A percentile compares a stretch with the other conserved stretches of the same genome.
Evolutionary conservation across 495 filamentous ascomycete genomes (phyloP).

Genomic region (Margaritispora aquatica): DNA sequence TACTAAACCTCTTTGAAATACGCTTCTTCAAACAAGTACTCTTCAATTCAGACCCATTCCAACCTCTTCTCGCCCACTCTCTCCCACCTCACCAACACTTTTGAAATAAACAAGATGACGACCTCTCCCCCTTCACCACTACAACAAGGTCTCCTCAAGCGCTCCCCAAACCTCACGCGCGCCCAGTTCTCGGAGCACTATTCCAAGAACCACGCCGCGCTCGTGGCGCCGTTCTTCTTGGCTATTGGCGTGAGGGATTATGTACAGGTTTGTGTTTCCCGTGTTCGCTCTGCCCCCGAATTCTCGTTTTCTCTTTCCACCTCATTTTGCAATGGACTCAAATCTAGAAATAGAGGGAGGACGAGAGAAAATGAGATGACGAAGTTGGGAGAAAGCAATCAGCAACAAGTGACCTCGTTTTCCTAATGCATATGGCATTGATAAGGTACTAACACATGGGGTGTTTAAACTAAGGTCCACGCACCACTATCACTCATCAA

Average conservation of each 20-base stretch:
- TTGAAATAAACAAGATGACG: constrained; percentile 4
- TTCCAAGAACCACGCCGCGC: constrained; percentile 5
- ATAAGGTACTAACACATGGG: too few relatives aligned
- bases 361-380: too few relatives aligned
- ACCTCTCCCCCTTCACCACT: neutral
- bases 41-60: too few relatives aligned
- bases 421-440: too few relatives aligned
- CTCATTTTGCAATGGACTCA: neutral
- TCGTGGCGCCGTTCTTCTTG: constrained; percentile 14
- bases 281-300: neutral
- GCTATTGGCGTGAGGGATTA: constrained; percentile 9
- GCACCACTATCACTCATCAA: constrained; percentile 2
- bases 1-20: too few relatives aligned
- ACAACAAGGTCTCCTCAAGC: constrained; percentile 14
- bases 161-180: constrained; percentile 11
- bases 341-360: too few relatives aligned
- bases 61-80: neutral
- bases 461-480: too few relatives aligned
- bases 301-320: neutral
- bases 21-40: too few relatives aligned
- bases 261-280: constrained; percentile 5
- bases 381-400: too few relatives aligned
- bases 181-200: constrained; percentile 17
- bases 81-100: too few relatives aligned
- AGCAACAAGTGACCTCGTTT: too few relatives aligned